Base-by-base conservation (phyloP, 108 stramenopile genomes). In the Fistulifera solaris region DNA sequence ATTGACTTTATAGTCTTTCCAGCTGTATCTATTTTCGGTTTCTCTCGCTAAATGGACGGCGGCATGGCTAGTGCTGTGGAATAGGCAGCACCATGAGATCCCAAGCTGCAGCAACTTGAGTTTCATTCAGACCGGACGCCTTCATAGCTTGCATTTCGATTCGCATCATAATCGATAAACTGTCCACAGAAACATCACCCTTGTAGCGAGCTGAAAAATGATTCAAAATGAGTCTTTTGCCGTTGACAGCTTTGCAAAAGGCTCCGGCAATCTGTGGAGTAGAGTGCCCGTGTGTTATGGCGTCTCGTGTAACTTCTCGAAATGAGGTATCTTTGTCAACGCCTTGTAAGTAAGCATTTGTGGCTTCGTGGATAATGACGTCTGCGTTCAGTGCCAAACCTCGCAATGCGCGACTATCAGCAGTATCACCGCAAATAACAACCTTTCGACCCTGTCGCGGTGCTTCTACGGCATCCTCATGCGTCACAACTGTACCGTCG, bases 351-450 rank as follows among this genome's bases (percentile, higher is more conserved):
- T 63, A 89, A 1, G 78, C 68, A 43, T 96, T 96, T 0, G 94
- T 96, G 8, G 94, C 85, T 68, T 96, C 94, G 57, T 96, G 94
- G 13, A 96, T 64, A 5, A 96, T 38, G 0, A 93, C 76, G 61
- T 96, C 92, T 13, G 88, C 83, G 43, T 66, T 72, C 43, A 67
- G 68, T 18, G 87, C 75, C 43, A 94, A 56, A 1, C 65, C 61
- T 64, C 53, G 35, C 19, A 72, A 27, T 13, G 58, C 48, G 69
- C 77, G 48, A 69, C 74, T 41, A 70, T 45, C 81, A 31, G 85
- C 78, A 15, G 96, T 97, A 60, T 97, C 94, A 0, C 97, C 97
- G 45, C 89, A 85, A 31, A 98, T 79, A 6, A 92, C 94, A 28
- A 98, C 67, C 63, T 94, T 94, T 35, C 97, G 80, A 19, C 97